Evolutionary conservation across 78 protist species (phyloP).

Genomic region (Cyanophora paradoxa): DNA sequence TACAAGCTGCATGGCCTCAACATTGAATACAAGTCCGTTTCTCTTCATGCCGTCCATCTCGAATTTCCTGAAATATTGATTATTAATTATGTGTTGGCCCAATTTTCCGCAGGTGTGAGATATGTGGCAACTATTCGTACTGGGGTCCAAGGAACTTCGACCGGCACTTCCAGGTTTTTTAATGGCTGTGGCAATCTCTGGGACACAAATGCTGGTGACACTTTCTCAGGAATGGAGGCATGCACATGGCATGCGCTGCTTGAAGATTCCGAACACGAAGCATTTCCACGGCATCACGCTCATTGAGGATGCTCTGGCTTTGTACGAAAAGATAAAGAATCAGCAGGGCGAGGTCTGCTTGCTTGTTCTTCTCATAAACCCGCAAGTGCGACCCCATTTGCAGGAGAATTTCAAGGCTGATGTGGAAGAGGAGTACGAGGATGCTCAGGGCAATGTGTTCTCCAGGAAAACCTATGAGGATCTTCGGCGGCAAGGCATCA

Average conservation of each 20-base stretch:
- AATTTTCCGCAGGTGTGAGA: slow-evolving; percentile 82
- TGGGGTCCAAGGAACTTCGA: slow-evolving; percentile 72
- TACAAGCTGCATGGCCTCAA: slow-evolving; percentile 87
- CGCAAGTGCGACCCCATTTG: neutral
- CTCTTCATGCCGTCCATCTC: too few species aligned
- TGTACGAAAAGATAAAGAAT: slow-evolving; percentile 26
- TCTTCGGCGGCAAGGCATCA: slow-evolving; percentile 79
- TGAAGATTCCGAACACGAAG: slow-evolving; percentile 56
- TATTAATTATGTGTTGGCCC: too few species aligned
- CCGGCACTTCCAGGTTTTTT: slow-evolving; percentile 74
- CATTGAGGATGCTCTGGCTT: slow-evolving; percentile 77
- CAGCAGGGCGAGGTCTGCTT: slow-evolving; percentile 5
- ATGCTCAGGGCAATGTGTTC: slow-evolving; percentile 81
- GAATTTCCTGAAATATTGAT: too few species aligned
- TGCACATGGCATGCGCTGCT: slow-evolving; percentile 73
- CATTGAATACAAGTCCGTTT: slow-evolving; percentile 71
- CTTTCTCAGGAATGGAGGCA: slow-evolving; percentile 64
- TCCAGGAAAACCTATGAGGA: slow-evolving; percentile 78
- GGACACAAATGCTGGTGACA: neutral
- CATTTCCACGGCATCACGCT: slow-evolving; percentile 76
- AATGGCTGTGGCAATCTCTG: neutral
- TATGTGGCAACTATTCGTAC: slow-evolving; percentile 89
- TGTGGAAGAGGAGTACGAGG: slow-evolving; percentile 91
- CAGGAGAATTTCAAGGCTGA: slow-evolving; percentile 29
- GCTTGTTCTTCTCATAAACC: neutral